These are phyloP conservation scores for Colletotrichum sp. DNA, from an alignment of 2,329 filamentous ascomycete genomes.

Conservation along the genomic window DNA sequence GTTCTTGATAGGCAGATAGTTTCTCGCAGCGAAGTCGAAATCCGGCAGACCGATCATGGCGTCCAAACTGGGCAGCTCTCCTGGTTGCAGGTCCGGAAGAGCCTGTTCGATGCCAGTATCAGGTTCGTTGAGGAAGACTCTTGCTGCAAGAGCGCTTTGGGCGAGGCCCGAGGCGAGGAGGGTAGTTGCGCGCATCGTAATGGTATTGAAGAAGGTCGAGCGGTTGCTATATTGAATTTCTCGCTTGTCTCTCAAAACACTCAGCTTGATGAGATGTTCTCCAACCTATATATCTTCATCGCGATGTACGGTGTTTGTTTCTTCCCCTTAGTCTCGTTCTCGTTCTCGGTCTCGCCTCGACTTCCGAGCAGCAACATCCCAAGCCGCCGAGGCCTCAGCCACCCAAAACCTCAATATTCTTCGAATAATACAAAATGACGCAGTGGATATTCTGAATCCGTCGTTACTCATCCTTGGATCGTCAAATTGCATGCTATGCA, in stretches of 20 bases:
- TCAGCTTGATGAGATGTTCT: background rate
- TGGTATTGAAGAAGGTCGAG: background rate
- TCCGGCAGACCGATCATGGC: constrained; percentile 55
- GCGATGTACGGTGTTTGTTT: background rate
- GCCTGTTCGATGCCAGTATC: constrained; percentile 48
- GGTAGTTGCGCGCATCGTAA: constrained; percentile 27
- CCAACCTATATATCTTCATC: background rate
- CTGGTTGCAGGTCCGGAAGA: constrained; percentile 37
- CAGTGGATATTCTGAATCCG: background rate
- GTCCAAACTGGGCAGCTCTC: constrained; percentile 45
- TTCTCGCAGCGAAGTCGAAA: constrained; percentile 58
- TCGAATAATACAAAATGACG: background rate
- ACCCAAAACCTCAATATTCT: background rate
- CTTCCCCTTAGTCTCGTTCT: background rate
- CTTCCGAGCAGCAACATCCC: background rate
- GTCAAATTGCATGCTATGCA: background rate
- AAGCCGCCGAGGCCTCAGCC: background rate
- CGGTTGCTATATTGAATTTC: background rate
- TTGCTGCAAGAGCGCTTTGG: constrained; percentile 42
- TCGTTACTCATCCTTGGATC: background rate
- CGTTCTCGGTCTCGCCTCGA: background rate
- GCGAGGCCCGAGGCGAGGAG: constrained; percentile 30
- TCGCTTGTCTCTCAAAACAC: background rate
- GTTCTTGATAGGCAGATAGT: constrained; percentile 48
- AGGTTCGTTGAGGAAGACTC: constrained; percentile 49